Percentiles rank a stretch among this genome's conserved stretches.
These are phyloP conservation scores for Coffea humblotiana DNA, from an alignment of 305 asterid species.

Conservation along the genomic window DNA sequence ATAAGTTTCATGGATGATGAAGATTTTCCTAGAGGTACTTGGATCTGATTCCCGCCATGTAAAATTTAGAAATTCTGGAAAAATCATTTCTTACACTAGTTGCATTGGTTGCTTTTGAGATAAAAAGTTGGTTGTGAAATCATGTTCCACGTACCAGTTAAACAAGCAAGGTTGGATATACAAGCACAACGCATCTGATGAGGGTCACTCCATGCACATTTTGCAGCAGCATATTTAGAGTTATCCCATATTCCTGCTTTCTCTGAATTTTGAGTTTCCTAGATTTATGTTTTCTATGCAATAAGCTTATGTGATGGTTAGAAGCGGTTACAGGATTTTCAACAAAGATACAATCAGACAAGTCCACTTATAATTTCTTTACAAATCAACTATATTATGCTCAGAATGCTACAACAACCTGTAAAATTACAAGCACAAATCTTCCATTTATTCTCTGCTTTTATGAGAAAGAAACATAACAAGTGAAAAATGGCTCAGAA, in stretches of 20 bases:
- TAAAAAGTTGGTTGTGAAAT: not conserved
- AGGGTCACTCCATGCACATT: not conserved
- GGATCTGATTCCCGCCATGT: not conserved
- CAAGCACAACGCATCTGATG: not conserved
- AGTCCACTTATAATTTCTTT: not conserved
- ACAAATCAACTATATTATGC: not conserved
- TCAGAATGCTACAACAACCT: not conserved
- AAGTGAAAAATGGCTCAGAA: not conserved
- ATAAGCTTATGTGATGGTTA: not conserved
- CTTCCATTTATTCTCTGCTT: not conserved
- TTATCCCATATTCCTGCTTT: not conserved
- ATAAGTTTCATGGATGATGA: not conserved
- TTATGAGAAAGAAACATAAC: not conserved
- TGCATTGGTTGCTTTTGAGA: not conserved
- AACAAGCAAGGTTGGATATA: not conserved
- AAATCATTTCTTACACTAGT: not conserved
- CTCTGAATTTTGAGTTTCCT: not conserved
- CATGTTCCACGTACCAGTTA: not conserved
- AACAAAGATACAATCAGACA: not conserved
- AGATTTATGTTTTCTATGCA: no score
- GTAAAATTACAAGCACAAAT: not conserved
- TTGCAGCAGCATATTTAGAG: not conserved
- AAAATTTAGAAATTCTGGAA: not conserved
- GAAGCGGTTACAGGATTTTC: not conserved
- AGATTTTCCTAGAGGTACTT: not conserved